Conservation (phyloP, 768 basidiomycete species). For the Lenzites betulinus region DNA sequence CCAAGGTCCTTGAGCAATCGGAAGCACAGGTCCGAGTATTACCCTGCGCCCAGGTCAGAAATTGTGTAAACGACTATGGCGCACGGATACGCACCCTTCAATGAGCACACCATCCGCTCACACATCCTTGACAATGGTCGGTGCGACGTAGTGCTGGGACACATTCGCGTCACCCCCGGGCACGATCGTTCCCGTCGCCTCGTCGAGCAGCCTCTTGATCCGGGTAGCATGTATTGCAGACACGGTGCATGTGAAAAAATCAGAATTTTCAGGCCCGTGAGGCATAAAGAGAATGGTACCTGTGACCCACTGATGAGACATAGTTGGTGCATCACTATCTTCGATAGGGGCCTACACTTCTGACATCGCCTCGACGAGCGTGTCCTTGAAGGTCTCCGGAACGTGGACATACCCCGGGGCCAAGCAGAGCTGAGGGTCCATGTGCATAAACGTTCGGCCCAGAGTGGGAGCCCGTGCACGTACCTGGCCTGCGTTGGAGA, state of each 20-base stretch:
- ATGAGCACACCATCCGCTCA: slow-evolving; percentile 67
- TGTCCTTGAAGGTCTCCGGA: slow-evolving; percentile 41
- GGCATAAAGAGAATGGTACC: slow-evolving; percentile 60
- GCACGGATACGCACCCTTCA: slow-evolving; percentile 56
- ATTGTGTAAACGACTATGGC: neutral
- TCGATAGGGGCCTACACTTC: slow-evolving; percentile 38
- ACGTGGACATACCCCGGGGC: slow-evolving; percentile 61
- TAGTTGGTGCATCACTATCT: too few species aligned
- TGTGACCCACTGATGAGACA: slow-evolving; percentile 26
- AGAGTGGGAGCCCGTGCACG: neutral
- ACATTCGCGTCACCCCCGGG: slow-evolving; percentile 65
- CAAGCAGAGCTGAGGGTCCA: slow-evolving; percentile 58
- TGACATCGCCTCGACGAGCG: slow-evolving; percentile 42
- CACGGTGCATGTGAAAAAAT: slow-evolving; percentile 55
- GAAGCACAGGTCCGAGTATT: slow-evolving; percentile 81
- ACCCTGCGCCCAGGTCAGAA: slow-evolving; percentile 48
- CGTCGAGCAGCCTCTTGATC: slow-evolving; percentile 61
- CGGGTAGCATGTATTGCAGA: slow-evolving; percentile 56
- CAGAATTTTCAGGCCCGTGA: slow-evolving; percentile 40
- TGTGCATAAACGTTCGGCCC: neutral
- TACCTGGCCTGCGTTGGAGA: slow-evolving; percentile 62
- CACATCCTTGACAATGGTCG: slow-evolving; percentile 71
- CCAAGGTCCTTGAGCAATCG: slow-evolving; percentile 71
- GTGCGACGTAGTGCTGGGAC: slow-evolving; percentile 62
- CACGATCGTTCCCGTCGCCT: slow-evolving; percentile 64